Evolutionary conservation across 768 basidiomycete species (phyloP).

Genomic region (Boletus patriciae): DNA sequence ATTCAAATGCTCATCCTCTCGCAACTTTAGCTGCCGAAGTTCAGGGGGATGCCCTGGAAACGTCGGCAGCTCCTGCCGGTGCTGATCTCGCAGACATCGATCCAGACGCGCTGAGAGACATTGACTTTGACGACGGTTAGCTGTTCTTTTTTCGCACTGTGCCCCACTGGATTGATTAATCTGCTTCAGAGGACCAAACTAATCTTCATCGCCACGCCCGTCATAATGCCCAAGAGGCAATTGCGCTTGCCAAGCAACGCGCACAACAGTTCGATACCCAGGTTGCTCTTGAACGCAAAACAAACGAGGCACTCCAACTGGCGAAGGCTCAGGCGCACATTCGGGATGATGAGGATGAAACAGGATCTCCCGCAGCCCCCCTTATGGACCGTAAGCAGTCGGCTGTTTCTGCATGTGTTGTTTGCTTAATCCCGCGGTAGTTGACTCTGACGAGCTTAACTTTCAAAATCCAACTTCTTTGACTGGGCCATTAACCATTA

Average conservation of each 20-base stretch:
- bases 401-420: background rate
- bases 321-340: slow-evolving; percentile 55
- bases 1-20: slow-evolving; percentile 14
- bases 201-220: slow-evolving; percentile 85
- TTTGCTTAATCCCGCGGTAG: slow-evolving; percentile 38
- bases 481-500: slow-evolving; percentile 78
- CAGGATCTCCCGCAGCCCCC: slow-evolving; percentile 39
- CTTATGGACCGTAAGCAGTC: slow-evolving; percentile 68
- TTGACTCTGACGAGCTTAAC: slow-evolving; percentile 96
- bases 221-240: slow-evolving; percentile 87
- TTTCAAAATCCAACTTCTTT: slow-evolving; percentile 98
- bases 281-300: slow-evolving; percentile 77
- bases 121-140: slow-evolving; percentile 91
- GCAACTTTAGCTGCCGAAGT: slow-evolving; percentile 64
- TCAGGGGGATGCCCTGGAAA: slow-evolving; percentile 56
- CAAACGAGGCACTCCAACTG: slow-evolving; percentile 71
- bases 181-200: slow-evolving; percentile 71
- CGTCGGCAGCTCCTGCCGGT: slow-evolving; percentile 49
- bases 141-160: slow-evolving; percentile 3
- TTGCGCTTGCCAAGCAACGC: slow-evolving; percentile 71
- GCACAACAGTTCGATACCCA: slow-evolving; percentile 86
- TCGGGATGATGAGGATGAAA: slow-evolving; percentile 43
- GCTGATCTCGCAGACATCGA: slow-evolving; percentile 60
- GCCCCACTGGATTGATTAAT: slow-evolving; percentile 1
- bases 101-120: slow-evolving; percentile 56